Conservation (phyloP, 768 basidiomycete genomes). For the Amyloporia xantha region DNA sequence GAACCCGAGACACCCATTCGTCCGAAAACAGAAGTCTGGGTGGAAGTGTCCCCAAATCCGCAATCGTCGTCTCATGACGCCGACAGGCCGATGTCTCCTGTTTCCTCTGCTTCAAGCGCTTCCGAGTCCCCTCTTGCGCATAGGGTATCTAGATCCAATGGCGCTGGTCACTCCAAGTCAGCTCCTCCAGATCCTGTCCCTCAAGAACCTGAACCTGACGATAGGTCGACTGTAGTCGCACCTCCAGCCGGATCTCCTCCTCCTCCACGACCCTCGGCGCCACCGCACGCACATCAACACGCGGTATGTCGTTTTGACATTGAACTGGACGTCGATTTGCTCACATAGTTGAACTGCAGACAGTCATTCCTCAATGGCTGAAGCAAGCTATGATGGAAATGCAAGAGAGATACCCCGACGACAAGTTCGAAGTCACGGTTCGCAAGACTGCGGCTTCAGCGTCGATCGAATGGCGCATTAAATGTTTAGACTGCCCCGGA, state of each 20-base stretch:
- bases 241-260: conserved; percentile 3
- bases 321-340: background rate
- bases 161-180: conserved; percentile 31
- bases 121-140: conserved; percentile 73
- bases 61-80: conserved; percentile 26
- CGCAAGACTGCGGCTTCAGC: conserved; percentile 41
- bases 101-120: conserved; percentile 65
- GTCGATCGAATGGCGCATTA: conserved; percentile 84
- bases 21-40: conserved; percentile 30
- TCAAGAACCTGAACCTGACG: conserved; percentile 12
- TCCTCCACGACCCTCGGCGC: conserved; percentile 1
- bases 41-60: conserved; percentile 27
- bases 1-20: conserved; percentile 51
- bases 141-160: conserved; percentile 50
- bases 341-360: background rate
- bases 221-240: conserved; percentile 6
- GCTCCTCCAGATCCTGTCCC: conserved; percentile 17
- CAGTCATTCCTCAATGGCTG: conserved; percentile 60
- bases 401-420: conserved; percentile 69
- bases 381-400: conserved; percentile 57
- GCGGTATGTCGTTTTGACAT: conserved; percentile 9
- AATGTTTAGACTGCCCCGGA: conserved; percentile 88
- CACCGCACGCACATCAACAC: background rate
- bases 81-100: conserved; percentile 62
- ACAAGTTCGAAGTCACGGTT: conserved; percentile 73